A percentile compares a stretch with the other conserved stretches of the same genome.
Evolutionary conservation across 1,284 basidiomycete species (phyloP).

Genomic region (Tremellales sp.): DNA sequence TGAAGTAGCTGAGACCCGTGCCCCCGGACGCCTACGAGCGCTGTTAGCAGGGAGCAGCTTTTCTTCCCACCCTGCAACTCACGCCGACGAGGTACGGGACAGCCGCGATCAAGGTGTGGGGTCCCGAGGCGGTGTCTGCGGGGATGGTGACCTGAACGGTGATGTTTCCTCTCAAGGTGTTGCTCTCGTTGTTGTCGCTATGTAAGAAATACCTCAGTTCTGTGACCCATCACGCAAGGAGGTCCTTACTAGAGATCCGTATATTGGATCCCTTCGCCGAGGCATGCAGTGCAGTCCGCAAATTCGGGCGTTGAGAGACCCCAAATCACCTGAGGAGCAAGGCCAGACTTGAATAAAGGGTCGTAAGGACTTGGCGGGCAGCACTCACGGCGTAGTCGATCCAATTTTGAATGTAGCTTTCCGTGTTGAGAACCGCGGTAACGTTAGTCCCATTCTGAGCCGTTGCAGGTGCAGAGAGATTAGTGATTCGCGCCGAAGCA

Average conservation of each 20-base stretch:
- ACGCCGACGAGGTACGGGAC: slow-evolving; percentile 28
- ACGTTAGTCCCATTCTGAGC: slow-evolving; percentile 18
- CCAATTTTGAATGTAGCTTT: slow-evolving; percentile 26
- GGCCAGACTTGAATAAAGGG: neutral
- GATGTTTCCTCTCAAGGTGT: neutral
- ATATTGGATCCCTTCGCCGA: slow-evolving; percentile 19
- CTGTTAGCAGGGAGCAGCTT: neutral
- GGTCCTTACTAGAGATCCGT: slow-evolving; percentile 22
- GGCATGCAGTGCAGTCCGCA: slow-evolving; percentile 12
- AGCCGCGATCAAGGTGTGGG: slow-evolving; percentile 13
- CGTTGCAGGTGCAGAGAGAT: slow-evolving; percentile 15
- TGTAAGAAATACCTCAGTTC: neutral
- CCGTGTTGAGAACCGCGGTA: slow-evolving; percentile 7
- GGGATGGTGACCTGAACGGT: neutral
- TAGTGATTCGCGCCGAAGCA: slow-evolving; percentile 6
- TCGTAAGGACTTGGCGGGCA: neutral
- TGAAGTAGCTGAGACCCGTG: neutral
- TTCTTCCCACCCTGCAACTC: slow-evolving; percentile 6
- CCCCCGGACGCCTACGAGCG: slow-evolving; percentile 2
- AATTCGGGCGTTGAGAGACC: slow-evolving; percentile 8
- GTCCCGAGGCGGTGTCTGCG: neutral
- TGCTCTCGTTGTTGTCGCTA: neutral
- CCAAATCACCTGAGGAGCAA: slow-evolving; percentile 13
- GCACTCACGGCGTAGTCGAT: slow-evolving; percentile 23
- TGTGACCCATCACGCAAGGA: neutral